Evolutionary conservation across 257 asterid species (phyloP), one percentile per base, ranked within the genome.

Genomic region (Fraxinus pennsylvanica): DNA sequence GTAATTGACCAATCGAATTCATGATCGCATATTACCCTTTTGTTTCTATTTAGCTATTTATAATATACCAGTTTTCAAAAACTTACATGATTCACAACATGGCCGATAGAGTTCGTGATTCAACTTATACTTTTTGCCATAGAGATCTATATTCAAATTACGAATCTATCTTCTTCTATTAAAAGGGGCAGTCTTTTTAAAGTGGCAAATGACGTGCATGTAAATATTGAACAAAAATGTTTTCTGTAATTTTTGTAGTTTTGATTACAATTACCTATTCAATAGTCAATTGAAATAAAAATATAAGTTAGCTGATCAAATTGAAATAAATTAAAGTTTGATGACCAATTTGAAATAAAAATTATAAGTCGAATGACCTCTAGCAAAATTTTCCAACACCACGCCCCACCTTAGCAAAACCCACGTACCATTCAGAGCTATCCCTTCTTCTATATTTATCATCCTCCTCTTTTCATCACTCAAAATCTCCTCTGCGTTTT

Each of bases 391-490:
- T 43, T 13, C 15, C 5, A 9, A 27, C 21, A 2, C 61, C 72
- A 66, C 63, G 4, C 36, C 36, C 79, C 74, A 36, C 22, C 59
- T 66, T 25, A 81, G 12, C 79, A 2, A 69, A 27, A 10, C 36
- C 45, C 45, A 52, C 70, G 73, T 72, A n/a, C 68, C 43, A 12
- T 35, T 57, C 35, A n/a, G 72, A 71, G 52, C 76, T 73, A 13
- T 79, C 68, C 45, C 74, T 21, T 1, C 63, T 61, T n/a, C 71
- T 70, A 67, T 80, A 78, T 85, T 71, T 69, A 79, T 79, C 78
- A 75, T 72, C 10, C 59, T 32, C 68, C 10, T 43, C 69, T 70
- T 70, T 71, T 50, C 75, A 67, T 65, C 54, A 35, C 5, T 29
- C 74, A 52, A 50, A 50, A 57, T 25, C 36, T 54, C 72, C 38